Conservation (phyloP, 441 rosid genomes). For the Erodium texanum region DNA sequence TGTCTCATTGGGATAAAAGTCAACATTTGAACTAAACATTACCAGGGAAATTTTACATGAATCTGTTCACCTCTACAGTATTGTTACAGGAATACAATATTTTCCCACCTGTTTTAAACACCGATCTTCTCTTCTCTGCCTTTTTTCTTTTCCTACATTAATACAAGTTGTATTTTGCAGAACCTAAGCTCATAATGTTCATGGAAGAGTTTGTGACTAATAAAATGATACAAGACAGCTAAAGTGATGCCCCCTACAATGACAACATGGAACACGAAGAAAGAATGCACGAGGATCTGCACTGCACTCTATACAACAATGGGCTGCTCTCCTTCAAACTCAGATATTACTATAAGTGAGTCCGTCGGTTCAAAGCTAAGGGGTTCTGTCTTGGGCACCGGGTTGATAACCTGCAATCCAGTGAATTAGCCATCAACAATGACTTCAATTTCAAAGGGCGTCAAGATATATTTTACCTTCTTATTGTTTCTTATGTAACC, state of each 20-base stretch:
- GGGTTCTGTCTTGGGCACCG: conserved; percentile 55
- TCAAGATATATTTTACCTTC: conserved; percentile 34
- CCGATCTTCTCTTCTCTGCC: background rate
- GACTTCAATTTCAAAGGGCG: background rate
- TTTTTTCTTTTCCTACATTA: background rate
- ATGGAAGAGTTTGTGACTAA: background rate
- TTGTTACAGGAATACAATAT: background rate
- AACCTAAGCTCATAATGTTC: background rate
- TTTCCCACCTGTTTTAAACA: background rate
- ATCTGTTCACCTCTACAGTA: background rate
- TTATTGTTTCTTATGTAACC: conserved; percentile 70
- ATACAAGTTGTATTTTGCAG: background rate
- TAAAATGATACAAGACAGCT: conserved; percentile 1
- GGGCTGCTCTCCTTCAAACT: conserved; percentile 82
- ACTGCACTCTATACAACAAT: conserved; percentile 17
- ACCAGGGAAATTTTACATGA: background rate
- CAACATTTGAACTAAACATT: too few relatives aligned
- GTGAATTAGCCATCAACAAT: background rate
- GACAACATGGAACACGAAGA: conserved; percentile 5
- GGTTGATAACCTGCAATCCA: conserved; percentile 68
- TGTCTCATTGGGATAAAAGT: too few relatives aligned
- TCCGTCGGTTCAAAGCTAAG: conserved; percentile 48
- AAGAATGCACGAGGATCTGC: background rate
- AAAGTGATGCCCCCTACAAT: conserved; percentile 13
- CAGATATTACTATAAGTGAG: conserved; percentile 79